These are phyloP conservation scores for Beauveria rudraprayagi DNA, from an alignment of 2,329 filamentous ascomycete species.

Conservation along the genomic window DNA sequence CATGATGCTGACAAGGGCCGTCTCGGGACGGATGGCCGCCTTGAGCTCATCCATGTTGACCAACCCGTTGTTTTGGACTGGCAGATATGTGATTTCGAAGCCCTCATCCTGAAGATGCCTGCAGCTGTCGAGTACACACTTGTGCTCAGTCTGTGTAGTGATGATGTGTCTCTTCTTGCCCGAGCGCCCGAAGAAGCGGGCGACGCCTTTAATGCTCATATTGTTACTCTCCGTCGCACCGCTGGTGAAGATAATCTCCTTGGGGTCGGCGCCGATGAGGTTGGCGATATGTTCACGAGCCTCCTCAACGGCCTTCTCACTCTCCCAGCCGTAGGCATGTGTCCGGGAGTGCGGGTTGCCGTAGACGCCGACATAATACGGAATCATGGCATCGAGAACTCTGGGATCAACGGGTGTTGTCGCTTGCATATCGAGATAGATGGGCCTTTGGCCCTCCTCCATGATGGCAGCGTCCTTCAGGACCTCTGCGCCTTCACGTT, in stretches of 20 bases:
- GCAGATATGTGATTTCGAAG: slow-evolving; percentile 93
- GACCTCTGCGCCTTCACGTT: slow-evolving; percentile 45
- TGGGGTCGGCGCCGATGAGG: slow-evolving; percentile 87
- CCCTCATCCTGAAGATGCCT: slow-evolving; percentile 94
- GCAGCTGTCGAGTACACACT: slow-evolving; percentile 96
- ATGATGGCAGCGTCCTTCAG: slow-evolving; percentile 87
- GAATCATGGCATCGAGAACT: slow-evolving; percentile 93
- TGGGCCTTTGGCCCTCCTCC: slow-evolving; percentile 86
- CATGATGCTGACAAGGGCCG: slow-evolving; percentile 92
- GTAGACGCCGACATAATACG: slow-evolving; percentile 86
- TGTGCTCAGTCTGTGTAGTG: slow-evolving; percentile 96
- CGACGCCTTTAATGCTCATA: slow-evolving; percentile 98
- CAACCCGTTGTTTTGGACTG: slow-evolving; percentile 80
- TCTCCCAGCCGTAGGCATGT: slow-evolving; percentile 98
- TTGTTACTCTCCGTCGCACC: slow-evolving; percentile 98
- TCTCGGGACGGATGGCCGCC: slow-evolving; percentile 84
- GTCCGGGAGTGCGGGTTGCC: slow-evolving; percentile 97
- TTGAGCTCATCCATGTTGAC: slow-evolving; percentile 77
- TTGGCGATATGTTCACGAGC: slow-evolving; percentile 75
- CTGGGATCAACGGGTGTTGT: slow-evolving; percentile 92
- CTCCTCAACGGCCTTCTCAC: slow-evolving; percentile 84
- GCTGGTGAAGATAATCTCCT: slow-evolving; percentile 98
- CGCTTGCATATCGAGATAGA: slow-evolving; percentile 97
- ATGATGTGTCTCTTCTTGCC: slow-evolving; percentile 99
- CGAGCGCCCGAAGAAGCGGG: slow-evolving; percentile 82